Conservation (phyloP, 345 rosid species). For the Microthlaspi erraticum region DNA sequence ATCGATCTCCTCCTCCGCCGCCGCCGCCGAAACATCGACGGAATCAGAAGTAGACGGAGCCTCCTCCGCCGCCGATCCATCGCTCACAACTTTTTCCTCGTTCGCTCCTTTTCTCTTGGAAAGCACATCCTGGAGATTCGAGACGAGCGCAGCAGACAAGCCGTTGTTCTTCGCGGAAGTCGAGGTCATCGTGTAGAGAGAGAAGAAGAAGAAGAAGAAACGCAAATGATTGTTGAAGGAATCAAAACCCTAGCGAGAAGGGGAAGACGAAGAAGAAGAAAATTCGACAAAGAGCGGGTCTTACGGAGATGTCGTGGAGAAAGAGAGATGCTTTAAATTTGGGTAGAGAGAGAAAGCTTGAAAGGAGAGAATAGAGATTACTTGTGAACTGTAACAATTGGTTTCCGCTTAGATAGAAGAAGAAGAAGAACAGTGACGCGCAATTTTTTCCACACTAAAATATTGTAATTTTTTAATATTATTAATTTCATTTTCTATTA, state of each 20-base stretch:
- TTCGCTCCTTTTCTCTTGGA: constrained; percentile 53
- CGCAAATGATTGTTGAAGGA: constrained; percentile 28
- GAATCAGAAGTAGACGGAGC: constrained; percentile 60
- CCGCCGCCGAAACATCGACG: constrained; percentile 38
- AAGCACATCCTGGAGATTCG: constrained; percentile 87
- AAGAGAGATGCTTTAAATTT: constrained; percentile 28
- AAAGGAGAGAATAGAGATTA: constrained; percentile 25
- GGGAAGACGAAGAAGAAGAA: constrained; percentile 26
- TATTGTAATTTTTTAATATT: too few species aligned
- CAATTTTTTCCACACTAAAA: constrained; percentile 12
- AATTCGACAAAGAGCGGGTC: constrained; percentile 42
- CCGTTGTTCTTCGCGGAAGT: constrained; percentile 50
- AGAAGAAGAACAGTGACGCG: constrained; percentile 32
- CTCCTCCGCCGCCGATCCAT: constrained; percentile 53
- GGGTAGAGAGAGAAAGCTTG: constrained; percentile 44
- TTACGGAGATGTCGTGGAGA: constrained; percentile 34
- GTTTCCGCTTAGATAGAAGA: constrained; percentile 30
- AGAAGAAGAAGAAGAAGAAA: constrained; percentile 6
- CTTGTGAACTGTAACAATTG: constrained; percentile 46
- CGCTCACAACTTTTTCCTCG: constrained; percentile 43
- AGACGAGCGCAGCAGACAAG: constrained; percentile 79
- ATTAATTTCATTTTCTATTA: background rate
- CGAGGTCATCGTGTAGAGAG: constrained; percentile 43
- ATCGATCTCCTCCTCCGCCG: constrained; percentile 44
- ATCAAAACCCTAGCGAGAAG: constrained; percentile 50